phyloP scores from a whole-genome alignment of 164 flowering plant species.

The Umbellularia californica region DNA sequence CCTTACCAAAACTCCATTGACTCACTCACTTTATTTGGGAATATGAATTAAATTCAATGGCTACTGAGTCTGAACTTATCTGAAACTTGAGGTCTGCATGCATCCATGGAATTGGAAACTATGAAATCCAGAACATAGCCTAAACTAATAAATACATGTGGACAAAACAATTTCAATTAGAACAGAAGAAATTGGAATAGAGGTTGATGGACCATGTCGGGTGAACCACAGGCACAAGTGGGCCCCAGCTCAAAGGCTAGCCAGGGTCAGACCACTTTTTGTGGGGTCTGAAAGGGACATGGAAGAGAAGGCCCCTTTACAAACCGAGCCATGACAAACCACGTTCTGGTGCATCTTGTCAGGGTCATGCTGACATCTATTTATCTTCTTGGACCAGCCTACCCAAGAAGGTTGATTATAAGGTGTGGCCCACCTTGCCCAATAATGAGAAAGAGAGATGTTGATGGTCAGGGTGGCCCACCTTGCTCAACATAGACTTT shows the following conservation, averaged over 20 bases:
- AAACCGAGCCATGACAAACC: not conserved
- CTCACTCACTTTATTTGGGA: too few species aligned
- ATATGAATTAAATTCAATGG: too few species aligned
- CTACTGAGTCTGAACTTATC: not conserved
- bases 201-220: not conserved
- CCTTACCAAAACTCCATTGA: too few species aligned
- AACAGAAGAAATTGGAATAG: not conserved
- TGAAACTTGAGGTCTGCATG: too few species aligned
- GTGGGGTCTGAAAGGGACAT: not conserved
- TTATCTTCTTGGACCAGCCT: not conserved
- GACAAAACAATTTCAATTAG: not conserved
- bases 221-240: not conserved
- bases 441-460: too few species aligned
- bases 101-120: too few species aligned
- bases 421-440: not conserved
- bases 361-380: not conserved
- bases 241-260: not conserved
- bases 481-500: too few species aligned
- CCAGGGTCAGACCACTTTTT: constrained; percentile 1
- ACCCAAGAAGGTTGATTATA: not conserved
- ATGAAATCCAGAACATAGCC: too few species aligned
- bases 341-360: not conserved
- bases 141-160: not conserved
- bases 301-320: not conserved
- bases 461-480: too few species aligned